Evolutionary conservation across 768 basidiomycete genomes (phyloP).

Genomic region (Gloeostereum incarnatum): DNA sequence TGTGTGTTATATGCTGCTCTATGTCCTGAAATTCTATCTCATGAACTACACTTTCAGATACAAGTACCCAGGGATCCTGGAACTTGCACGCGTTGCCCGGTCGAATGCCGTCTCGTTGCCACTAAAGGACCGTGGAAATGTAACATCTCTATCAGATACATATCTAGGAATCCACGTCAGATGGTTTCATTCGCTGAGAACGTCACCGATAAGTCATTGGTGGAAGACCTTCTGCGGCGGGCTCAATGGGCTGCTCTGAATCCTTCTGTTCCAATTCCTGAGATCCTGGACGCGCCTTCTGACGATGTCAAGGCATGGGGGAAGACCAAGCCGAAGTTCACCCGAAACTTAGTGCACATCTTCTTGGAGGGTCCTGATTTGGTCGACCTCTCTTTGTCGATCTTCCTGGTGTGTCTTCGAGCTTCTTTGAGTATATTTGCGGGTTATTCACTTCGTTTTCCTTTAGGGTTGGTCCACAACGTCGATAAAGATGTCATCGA

Average conservation of each 20-base stretch:
- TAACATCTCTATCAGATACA: conserved; percentile 23
- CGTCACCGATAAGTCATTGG: neutral
- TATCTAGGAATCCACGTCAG: conserved; percentile 16
- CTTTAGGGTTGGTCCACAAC: too few species aligned
- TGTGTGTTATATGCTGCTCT: conserved; percentile 11
- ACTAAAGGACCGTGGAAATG: conserved; percentile 13
- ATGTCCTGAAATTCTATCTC: neutral
- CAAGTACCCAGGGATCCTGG: conserved; percentile 28
- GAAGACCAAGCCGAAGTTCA: neutral
- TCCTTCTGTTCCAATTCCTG: conserved; percentile 8
- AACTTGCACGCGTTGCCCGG: conserved; percentile 23
- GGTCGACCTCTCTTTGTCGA: neutral
- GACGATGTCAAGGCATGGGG: neutral
- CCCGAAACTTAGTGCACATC: neutral
- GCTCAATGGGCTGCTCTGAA: neutral
- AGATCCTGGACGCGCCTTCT: neutral
- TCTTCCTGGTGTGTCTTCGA: neutral
- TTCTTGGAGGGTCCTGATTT: neutral
- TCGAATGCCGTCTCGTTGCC: conserved; percentile 10
- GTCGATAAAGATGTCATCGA: too few species aligned
- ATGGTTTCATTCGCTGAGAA: neutral
- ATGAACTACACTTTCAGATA: conserved; percentile 14
- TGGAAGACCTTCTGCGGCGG: neutral
- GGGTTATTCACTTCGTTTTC: too few species aligned
- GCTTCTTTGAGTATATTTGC: too few species aligned